Base-by-base conservation (phyloP, 805 yeast species). In the Teunomyces pallodes region DNA sequence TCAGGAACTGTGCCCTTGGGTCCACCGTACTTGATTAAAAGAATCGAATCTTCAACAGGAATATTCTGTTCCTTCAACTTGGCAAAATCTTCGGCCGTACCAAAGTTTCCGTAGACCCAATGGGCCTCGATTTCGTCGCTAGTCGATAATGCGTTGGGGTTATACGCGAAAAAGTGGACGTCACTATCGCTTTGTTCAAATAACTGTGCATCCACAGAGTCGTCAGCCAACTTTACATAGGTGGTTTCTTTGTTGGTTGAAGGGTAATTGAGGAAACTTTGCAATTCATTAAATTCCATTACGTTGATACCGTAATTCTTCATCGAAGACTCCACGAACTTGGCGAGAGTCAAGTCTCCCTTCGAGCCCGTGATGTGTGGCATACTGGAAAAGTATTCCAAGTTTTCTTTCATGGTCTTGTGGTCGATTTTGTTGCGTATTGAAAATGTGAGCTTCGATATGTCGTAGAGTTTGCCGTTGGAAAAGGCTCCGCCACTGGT, bases 291-390 rank as follows among this genome's bases (percentile, higher is more conserved):
- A 42, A 80, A 76, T 38, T 81, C 83, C 4, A 81, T 75, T 2
- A 66, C 50, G 27, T 70, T 67, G 16, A 90, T 51, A 1, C 87
- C 87, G 52, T 83, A 80, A 45, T 81, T 76, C 17, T 66, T 61
- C 66, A 87, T 81, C 43, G 80, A 79, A 20, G 77, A 78, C 50
- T 80, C 74, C 12, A 91, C 72, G 60, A 84, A 90, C 49, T 77
- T 74, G 1, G 90, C 84, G 32, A 90, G 67, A 0, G 92, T 78
- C 50, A 82, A 65, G 63, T 90, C 97, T 14, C 96, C 98, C 12
- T 82, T 79, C 2, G 97, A 85, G 3, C 98, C 98, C 0, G 97
- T 82, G 54, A 86, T 66, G 62, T 90, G 97, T 2, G 96, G 90
- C 82, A 90, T 81, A 6, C 87, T 79, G 26, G 91, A 82, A 20